Evolutionary conservation across 768 basidiomycete genomes (phyloP), one percentile per base, ranked within the genome.

Genomic region (Boletellus sp.): DNA sequence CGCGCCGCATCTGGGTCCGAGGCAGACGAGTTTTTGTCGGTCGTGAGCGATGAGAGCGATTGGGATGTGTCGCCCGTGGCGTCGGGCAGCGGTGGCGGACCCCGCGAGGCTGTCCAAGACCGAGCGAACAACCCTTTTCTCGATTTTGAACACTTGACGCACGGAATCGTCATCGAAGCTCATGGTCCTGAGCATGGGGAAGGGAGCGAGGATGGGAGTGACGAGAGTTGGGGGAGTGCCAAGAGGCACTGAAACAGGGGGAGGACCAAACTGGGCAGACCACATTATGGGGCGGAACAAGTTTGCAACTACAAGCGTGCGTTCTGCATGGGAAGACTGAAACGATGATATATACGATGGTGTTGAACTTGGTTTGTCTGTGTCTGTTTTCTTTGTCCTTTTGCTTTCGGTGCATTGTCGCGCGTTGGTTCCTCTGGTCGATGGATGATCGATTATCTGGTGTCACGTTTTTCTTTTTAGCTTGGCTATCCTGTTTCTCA

Each of bases 171-270:
- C 12, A 32, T 16, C 6, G 48, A 54, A 6, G 39, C 24, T 4
- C 19, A 3, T 2, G 23, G 51, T 16, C 48, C 50, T 9, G 51
- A 50, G 13, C 46, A 32, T 9, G 49, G 36, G 17, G 53, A 45
- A 4, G 51, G 34, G 22, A 63, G 58, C 23, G 62, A 64, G 22
- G 52, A 20, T 1, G 62, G 53, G 2, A 63, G 62, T 5, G 63
- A 59, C 3, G 57, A 53, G 40, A 63, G 62, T 20, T 62, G 63
- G 63, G 63, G 59, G 26, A 65, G 63, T 26, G 63, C 52, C 28
- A 55, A 48, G 44, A 44, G 46, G 40, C 50, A 59, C 35, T 55
- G 54, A 49, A 16, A 8, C 31, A 32, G 32, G 22, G 38, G 28
- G n/a, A 24, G 24, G 13, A 26, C 24, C 20, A 23, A 40, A 11